phyloP scores from a whole-genome alignment of 768 basidiomycete genomes.

The Rhizopogon vesiculosus region DNA sequence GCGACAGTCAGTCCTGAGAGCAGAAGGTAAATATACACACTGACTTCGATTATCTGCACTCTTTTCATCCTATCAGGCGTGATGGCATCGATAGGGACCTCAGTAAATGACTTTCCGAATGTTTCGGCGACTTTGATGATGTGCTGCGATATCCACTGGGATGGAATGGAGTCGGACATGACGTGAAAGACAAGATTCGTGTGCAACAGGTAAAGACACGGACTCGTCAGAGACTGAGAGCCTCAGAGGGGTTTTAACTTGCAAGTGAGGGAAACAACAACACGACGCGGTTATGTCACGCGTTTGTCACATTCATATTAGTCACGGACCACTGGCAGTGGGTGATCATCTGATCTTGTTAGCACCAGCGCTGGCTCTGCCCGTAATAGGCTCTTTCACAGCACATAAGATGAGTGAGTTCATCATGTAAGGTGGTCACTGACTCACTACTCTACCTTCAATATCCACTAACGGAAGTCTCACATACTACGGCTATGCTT shows the following conservation, averaged over 20 bases:
- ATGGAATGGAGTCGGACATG: constrained; percentile 32
- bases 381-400: neutral
- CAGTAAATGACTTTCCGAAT: constrained; percentile 41
- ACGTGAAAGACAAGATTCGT: too few relatives aligned
- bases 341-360: constrained; percentile 1
- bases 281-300: constrained; percentile 5
- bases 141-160: constrained; percentile 57
- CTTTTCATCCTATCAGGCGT: constrained; percentile 37
- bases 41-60: constrained; percentile 57
- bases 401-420: neutral
- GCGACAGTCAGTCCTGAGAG: neutral
- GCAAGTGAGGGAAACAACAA: neutral
- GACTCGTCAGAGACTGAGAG: too few relatives aligned
- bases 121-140: constrained; percentile 45
- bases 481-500: neutral
- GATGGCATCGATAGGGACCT: constrained; percentile 3
- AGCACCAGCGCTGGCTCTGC: neutral
- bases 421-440: neutral
- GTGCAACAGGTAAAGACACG: neutral
- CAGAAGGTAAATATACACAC: constrained; percentile 3
- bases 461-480: constrained; percentile 1
- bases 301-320: neutral
- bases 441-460: neutral
- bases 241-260: too few relatives aligned
- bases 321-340: neutral